phyloP scores from a whole-genome alignment of 2,329 filamentous ascomycete genomes.

The Beauveria sp. region DNA sequence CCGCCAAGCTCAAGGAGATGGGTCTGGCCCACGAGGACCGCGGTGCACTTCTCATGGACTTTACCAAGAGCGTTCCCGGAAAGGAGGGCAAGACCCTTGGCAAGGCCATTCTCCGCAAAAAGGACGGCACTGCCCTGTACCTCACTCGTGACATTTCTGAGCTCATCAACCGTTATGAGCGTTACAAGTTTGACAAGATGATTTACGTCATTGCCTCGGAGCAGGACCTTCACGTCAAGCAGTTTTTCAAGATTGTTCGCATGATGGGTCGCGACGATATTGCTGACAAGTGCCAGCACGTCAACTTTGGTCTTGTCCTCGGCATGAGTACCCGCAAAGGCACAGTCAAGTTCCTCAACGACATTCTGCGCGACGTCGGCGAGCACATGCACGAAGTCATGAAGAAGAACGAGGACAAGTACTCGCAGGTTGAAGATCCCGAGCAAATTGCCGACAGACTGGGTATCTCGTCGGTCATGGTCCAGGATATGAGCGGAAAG shows the following conservation, averaged over 20 bases:
- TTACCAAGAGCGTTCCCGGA: constrained; percentile 57
- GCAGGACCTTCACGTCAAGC: constrained; percentile 65
- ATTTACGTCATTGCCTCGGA: constrained; percentile 69
- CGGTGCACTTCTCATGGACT: constrained; percentile 67
- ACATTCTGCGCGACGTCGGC: constrained; percentile 70
- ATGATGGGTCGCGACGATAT: constrained; percentile 63
- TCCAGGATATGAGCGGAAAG: constrained; percentile 96
- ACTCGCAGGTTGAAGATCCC: constrained; percentile 80
- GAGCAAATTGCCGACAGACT: constrained; percentile 76
- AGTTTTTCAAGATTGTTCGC: constrained; percentile 70
- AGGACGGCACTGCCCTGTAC: constrained; percentile 69
- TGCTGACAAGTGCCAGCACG: constrained; percentile 60
- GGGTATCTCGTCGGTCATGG: constrained; percentile 79
- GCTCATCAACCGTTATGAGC: constrained; percentile 55
- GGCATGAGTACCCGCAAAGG: constrained; percentile 66
- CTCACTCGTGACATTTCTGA: constrained; percentile 73
- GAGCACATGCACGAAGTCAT: constrained; percentile 99
- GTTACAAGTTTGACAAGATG: constrained; percentile 68
- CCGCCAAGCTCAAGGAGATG: constrained; percentile 55
- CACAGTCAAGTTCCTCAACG: constrained; percentile 60
- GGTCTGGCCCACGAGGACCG: constrained; percentile 61
- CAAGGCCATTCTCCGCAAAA: constrained; percentile 63
- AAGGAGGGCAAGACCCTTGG: constrained; percentile 64
- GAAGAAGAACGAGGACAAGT: constrained; percentile 84
- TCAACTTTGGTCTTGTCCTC: constrained; percentile 67